phyloP scores from a whole-genome alignment of 2,329 filamentous ascomycete species.

The Magnaporthiopsis incrustans region DNA sequence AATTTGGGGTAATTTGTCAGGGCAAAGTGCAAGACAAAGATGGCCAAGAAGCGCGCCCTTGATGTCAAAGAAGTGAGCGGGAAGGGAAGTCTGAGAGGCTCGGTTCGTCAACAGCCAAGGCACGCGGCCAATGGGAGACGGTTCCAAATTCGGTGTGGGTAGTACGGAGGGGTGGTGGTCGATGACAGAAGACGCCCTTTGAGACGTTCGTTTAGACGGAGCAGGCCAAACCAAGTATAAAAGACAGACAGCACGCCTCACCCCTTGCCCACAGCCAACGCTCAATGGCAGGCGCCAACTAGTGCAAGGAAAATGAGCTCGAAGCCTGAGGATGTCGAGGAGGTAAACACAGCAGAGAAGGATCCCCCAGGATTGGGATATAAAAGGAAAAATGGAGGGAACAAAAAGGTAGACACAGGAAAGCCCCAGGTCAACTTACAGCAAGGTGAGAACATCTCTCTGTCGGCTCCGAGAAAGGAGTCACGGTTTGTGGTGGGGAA shows the following conservation, averaged over 20 bases:
- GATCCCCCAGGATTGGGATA: neutral
- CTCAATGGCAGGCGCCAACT: too few species aligned
- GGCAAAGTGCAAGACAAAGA: neutral
- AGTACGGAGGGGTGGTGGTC: neutral
- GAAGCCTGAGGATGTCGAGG: neutral
- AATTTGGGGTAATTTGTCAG: neutral
- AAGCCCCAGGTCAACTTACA: neutral
- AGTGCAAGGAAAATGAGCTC: too few species aligned
- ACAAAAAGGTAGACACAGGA: neutral
- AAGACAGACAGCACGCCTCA: too few species aligned
- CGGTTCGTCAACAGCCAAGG: neutral
- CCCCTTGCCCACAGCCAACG: too few species aligned
- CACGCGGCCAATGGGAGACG: neutral
- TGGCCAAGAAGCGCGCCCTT: neutral
- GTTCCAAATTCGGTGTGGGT: neutral
- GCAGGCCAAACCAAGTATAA: neutral
- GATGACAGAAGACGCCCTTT: neutral
- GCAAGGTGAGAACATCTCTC: neutral
- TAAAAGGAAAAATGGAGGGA: neutral
- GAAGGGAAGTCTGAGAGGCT: too few species aligned
- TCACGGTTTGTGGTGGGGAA: neutral
- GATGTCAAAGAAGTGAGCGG: too few species aligned
- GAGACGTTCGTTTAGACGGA: neutral
- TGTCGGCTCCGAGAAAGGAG: constrained; percentile 2
- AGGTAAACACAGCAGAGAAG: neutral